These are phyloP conservation scores for Talaromyces proteolyticus DNA, from an alignment of 495 filamentous ascomycete genomes.

Conservation along the genomic window DNA sequence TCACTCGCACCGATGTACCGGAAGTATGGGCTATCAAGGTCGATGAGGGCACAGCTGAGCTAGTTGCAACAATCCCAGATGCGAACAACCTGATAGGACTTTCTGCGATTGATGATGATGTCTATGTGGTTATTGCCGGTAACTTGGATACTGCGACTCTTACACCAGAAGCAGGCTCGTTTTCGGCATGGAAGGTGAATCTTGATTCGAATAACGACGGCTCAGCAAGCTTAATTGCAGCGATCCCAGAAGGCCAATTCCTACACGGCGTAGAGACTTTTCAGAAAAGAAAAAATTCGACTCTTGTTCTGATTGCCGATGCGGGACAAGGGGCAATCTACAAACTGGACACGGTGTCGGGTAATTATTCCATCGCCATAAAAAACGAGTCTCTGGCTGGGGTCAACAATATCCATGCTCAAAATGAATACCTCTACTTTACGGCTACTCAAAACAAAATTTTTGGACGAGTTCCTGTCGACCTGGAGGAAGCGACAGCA, in stretches of 20 bases:
- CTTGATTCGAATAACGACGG: conserved; percentile 11
- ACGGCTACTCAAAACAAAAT: conserved; percentile 27
- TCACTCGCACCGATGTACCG: conserved; percentile 27
- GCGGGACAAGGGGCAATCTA: conserved; percentile 26
- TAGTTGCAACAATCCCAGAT: conserved; percentile 24
- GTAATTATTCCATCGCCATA: conserved; percentile 23
- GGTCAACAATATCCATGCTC: conserved; percentile 31
- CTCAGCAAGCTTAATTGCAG: conserved; percentile 18
- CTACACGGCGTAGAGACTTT: conserved; percentile 34
- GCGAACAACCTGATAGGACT: conserved; percentile 34
- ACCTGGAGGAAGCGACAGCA: conserved; percentile 15
- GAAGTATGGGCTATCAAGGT: conserved; percentile 37
- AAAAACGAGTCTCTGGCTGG: conserved; percentile 25
- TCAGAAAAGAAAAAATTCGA: conserved; percentile 9
- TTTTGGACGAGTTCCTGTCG: conserved; percentile 24
- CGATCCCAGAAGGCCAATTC: conserved; percentile 28
- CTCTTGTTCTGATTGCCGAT: conserved; percentile 33
- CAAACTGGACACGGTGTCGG: conserved; percentile 24
- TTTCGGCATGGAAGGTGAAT: conserved; percentile 32
- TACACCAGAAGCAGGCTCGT: conserved; percentile 23
- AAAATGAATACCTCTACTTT: conserved; percentile 29
- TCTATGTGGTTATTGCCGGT: conserved; percentile 34
- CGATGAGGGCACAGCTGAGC: conserved; percentile 18
- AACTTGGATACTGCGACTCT: conserved; percentile 26
- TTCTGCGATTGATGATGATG: conserved; percentile 30